A percentile compares a stretch with the other conserved stretches of the same genome.
Conservation (phyloP, 345 rosid genomes). For the Aquilaria sinensis region DNA sequence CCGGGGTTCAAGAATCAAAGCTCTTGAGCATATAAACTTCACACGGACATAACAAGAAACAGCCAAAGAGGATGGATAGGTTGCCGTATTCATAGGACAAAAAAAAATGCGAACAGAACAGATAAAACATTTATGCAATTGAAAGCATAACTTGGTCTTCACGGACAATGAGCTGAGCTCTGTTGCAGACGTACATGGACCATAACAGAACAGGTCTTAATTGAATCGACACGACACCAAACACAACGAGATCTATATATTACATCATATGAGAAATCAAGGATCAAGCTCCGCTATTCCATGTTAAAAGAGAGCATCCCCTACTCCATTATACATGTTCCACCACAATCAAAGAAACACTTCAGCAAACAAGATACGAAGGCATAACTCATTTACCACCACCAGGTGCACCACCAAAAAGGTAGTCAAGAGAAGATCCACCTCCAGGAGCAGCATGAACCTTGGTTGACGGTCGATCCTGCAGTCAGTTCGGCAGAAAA, state of each 20-base stretch:
- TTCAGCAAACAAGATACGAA: neutral
- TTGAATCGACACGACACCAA: slow-evolving; percentile 13
- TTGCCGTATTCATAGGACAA: no score
- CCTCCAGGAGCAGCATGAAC: slow-evolving; percentile 49
- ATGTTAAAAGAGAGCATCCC: slow-evolving; percentile 10
- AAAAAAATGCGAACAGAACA: no score
- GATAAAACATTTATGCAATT: no score
- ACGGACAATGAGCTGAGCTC: slow-evolving; percentile 1
- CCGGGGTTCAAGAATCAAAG: no score
- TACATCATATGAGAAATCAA: slow-evolving; percentile 23
- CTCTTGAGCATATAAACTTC: no score
- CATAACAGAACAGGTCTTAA: slow-evolving; percentile 15
- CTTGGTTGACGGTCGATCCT: slow-evolving; percentile 49
- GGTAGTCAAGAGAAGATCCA: slow-evolving; percentile 40
- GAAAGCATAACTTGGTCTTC: no score
- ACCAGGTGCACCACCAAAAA: slow-evolving; percentile 23
- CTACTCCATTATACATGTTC: slow-evolving; percentile 14
- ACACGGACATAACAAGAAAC: no score
- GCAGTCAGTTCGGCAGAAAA: slow-evolving; percentile 4
- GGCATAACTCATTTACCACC: slow-evolving; percentile 21
- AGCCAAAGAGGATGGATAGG: neutral
- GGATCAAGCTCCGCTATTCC: slow-evolving; percentile 9
- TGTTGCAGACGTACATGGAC: slow-evolving; percentile 1
- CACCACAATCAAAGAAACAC: slow-evolving; percentile 26
- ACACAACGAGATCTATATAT: slow-evolving; percentile 17